These are phyloP conservation scores for Hericium erinaceus DNA, from an alignment of 768 basidiomycete species.

Conservation along the genomic window DNA sequence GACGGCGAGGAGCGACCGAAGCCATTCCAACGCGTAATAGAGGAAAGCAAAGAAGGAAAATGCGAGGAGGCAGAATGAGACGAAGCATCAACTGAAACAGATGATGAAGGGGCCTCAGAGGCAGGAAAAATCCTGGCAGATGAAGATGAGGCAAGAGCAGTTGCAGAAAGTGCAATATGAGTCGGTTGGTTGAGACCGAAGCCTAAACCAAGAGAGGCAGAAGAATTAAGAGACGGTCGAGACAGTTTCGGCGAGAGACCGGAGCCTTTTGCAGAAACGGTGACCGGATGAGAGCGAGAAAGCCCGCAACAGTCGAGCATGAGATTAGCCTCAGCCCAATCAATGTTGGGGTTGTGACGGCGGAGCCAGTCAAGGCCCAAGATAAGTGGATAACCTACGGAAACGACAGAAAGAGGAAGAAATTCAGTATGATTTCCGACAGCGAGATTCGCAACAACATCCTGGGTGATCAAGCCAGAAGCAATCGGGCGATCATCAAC, in stretches of 20 bases:
- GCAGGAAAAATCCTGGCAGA: too few relatives aligned
- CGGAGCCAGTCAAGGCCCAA: constrained; percentile 13
- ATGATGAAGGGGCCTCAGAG: too few relatives aligned
- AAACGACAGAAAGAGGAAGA: background rate
- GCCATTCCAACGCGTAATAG: too few relatives aligned
- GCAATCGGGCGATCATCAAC: constrained; percentile 22
- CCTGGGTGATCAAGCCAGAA: background rate
- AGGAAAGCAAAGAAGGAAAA: too few relatives aligned
- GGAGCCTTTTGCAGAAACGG: constrained; percentile 11
- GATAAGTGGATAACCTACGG: constrained; percentile 1
- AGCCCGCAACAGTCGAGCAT: constrained; percentile 1
- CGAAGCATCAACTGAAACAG: too few relatives aligned
- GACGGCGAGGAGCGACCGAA: too few relatives aligned
- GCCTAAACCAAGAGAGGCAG: too few relatives aligned
- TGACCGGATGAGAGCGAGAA: constrained; percentile 6
- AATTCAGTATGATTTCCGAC: background rate
- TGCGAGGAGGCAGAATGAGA: too few relatives aligned
- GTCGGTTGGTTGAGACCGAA: too few relatives aligned
- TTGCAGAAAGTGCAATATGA: too few relatives aligned
- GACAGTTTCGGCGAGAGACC: background rate
- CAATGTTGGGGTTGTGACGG: constrained; percentile 14
- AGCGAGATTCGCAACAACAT: background rate
- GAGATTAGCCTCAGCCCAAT: constrained; percentile 6
- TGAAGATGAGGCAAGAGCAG: too few relatives aligned
- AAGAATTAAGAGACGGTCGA: background rate